A percentile compares a stretch with the other conserved stretches of the same genome.
These are phyloP conservation scores for Spencermartinsiella ligniputridi DNA, from an alignment of 1,139 yeast species.

Conservation along the genomic window DNA sequence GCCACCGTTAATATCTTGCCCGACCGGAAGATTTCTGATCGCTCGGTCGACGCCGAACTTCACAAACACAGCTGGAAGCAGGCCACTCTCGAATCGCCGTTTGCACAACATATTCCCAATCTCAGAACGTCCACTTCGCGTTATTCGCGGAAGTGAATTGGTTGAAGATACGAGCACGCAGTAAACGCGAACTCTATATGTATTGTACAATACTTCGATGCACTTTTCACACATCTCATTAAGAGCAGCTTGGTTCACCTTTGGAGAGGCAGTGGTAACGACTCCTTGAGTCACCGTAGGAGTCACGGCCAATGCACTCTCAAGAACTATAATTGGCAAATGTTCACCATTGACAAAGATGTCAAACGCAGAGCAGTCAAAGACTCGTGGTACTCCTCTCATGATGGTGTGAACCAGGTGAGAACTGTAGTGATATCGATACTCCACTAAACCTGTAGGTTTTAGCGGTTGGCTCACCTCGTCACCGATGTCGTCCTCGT, in stretches of 20 bases:
- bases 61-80: slow-evolving; percentile 69
- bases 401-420: slow-evolving; percentile 79
- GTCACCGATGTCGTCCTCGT: background rate
- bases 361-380: slow-evolving; percentile 91
- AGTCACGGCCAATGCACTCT: slow-evolving; percentile 63
- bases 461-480: slow-evolving; percentile 2
- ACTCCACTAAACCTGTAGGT: slow-evolving; percentile 18
- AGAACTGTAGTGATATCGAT: slow-evolving; percentile 75
- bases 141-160: slow-evolving; percentile 77
- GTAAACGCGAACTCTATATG: slow-evolving; percentile 73
- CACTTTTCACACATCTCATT: slow-evolving; percentile 74
- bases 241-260: slow-evolving; percentile 43
- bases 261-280: slow-evolving; percentile 7
- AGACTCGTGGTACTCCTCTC: slow-evolving; percentile 72
- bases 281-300: slow-evolving; percentile 15
- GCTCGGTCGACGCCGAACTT: slow-evolving; percentile 72
- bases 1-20: slow-evolving; percentile 76
- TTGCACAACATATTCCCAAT: slow-evolving; percentile 93
- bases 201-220: slow-evolving; percentile 61
- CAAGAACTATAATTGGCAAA: slow-evolving; percentile 81
- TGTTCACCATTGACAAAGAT: slow-evolving; percentile 79
- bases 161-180: slow-evolving; percentile 80
- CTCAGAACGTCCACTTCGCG: slow-evolving; percentile 80
- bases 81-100: slow-evolving; percentile 72
- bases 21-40: slow-evolving; percentile 65